Conservation (phyloP, 306 rosid species). For the Ormosia semicastrata region DNA sequence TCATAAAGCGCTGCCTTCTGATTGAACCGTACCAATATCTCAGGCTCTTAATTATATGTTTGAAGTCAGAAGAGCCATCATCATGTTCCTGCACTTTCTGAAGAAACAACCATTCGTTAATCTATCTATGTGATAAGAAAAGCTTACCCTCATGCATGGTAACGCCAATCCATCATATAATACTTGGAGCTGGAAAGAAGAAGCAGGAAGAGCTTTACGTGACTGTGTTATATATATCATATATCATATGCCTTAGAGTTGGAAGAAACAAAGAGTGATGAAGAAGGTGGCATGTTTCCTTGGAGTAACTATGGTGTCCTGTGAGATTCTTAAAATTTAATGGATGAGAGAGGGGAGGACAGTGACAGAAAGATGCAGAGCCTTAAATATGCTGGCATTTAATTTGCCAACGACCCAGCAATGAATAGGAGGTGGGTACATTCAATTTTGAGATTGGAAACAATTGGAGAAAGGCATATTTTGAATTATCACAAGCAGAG, state of each 20-base stretch:
- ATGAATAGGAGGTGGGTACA: slow-evolving; percentile 36
- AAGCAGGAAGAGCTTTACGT: neutral
- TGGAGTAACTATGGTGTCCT: slow-evolving; percentile 25
- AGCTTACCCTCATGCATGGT: slow-evolving; percentile 10
- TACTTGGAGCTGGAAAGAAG: neutral
- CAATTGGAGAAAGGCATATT: slow-evolving; percentile 35
- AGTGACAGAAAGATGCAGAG: slow-evolving; percentile 28
- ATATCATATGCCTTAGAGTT: neutral
- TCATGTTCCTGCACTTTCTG: slow-evolving; percentile 10
- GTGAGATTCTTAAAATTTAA: slow-evolving; percentile 39
- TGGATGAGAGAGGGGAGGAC: neutral
- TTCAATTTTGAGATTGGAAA: slow-evolving; percentile 34
- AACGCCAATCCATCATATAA: neutral
- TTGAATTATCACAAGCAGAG: slow-evolving; percentile 27
- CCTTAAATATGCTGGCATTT: slow-evolving; percentile 45
- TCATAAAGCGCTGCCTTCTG: slow-evolving; percentile 44
- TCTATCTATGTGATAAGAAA: slow-evolving; percentile 10
- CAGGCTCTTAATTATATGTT: slow-evolving; percentile 8
- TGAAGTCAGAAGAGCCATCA: neutral
- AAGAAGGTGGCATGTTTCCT: slow-evolving; percentile 19
- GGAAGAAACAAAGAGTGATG: slow-evolving; percentile 15
- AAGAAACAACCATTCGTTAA: neutral
- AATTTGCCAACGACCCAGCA: slow-evolving; percentile 50
- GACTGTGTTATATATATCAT: neutral
- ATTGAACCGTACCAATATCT: slow-evolving; percentile 78